Evolutionary conservation across 371 early-diverging fungal genomes (phyloP).

Genomic region (Mortierella sp.): DNA sequence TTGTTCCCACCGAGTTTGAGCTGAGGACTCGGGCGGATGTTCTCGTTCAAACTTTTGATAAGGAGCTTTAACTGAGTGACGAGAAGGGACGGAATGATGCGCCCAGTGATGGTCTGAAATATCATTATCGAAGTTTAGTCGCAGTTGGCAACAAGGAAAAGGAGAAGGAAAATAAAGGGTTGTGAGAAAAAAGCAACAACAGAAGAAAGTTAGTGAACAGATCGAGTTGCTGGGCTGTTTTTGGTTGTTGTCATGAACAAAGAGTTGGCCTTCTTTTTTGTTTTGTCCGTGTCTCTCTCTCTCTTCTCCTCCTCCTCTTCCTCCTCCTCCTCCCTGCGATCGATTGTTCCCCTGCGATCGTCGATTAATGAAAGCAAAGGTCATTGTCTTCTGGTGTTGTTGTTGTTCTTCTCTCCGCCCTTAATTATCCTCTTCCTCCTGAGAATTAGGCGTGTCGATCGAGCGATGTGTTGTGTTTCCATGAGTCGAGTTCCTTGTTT

Average conservation of each 20-base stretch:
- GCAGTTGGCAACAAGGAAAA: background rate
- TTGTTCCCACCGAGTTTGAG: slow-evolving; percentile 57
- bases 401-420: too few species aligned
- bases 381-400: too few species aligned
- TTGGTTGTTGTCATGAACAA: background rate
- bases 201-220: background rate
- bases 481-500: too few species aligned
- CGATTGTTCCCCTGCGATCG: too few species aligned
- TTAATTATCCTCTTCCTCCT: too few species aligned
- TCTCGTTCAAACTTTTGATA: slow-evolving; percentile 53
- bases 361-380: too few species aligned
- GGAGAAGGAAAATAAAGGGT: background rate
- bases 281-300: too few species aligned
- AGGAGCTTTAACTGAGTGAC: slow-evolving; percentile 47
- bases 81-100: slow-evolving; percentile 50
- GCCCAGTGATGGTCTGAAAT: slow-evolving; percentile 51
- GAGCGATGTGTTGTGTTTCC: background rate
- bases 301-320: too few species aligned
- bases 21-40: slow-evolving; percentile 42
- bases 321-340: too few species aligned
- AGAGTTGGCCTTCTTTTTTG: too few species aligned
- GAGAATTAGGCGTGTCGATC: too few species aligned
- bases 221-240: background rate
- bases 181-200: background rate
- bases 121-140: background rate